Conservation (phyloP, 78 protist genomes). For the Dictyostelium firmibasis region DNA sequence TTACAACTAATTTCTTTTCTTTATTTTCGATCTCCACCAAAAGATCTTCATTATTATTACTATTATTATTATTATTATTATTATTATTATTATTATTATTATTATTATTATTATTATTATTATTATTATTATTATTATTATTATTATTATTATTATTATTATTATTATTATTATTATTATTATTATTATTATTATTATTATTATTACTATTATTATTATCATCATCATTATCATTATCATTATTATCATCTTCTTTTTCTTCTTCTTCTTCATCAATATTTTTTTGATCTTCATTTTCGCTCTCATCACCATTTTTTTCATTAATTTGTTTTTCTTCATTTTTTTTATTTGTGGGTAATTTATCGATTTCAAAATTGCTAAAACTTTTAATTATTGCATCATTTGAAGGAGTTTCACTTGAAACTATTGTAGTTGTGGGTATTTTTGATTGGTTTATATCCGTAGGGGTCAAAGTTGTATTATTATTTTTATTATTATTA, state of each 20-base stretch:
- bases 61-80: too few species aligned
- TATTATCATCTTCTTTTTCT: not conserved
- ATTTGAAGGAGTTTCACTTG: not conserved
- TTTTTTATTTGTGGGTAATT: not conserved
- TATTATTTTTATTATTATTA: too few species aligned
- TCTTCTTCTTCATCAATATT: not conserved
- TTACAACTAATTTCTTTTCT: not conserved
- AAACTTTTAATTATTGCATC: not conserved
- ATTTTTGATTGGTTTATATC: not conserved
- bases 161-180: too few species aligned
- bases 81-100: too few species aligned
- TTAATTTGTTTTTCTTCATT: not conserved
- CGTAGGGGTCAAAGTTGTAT: too few species aligned
- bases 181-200: too few species aligned
- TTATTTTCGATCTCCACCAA: not conserved
- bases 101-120: too few species aligned
- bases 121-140: too few species aligned
- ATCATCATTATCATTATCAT: too few species aligned
- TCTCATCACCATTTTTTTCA: not conserved
- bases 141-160: too few species aligned
- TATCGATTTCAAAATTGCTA: not conserved
- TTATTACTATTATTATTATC: too few species aligned
- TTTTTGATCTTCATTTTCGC: not conserved
- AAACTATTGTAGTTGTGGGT: too few species aligned
- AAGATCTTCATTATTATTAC: not conserved